Evolutionary conservation across 805 yeast species (phyloP).

Genomic region (Teunomyces tritomae): DNA sequence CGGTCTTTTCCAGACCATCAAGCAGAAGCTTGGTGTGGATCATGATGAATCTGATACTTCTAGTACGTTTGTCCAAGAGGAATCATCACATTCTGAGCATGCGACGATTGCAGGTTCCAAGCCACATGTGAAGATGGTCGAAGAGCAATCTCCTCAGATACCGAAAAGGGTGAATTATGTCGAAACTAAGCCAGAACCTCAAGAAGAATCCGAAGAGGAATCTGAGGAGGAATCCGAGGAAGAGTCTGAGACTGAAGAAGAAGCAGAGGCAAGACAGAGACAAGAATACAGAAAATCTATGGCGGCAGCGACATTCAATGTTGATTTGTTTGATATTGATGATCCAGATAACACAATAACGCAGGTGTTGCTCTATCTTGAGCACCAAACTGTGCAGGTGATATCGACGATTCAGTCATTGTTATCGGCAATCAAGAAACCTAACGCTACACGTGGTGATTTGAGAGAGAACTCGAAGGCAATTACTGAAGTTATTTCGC

Average conservation of each 20-base stretch:
- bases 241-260: slow-evolving; percentile 18
- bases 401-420: slow-evolving; percentile 85
- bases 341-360: slow-evolving; percentile 87
- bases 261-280: slow-evolving; percentile 37
- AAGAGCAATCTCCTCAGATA: slow-evolving; percentile 4
- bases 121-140: neutral
- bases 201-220: slow-evolving; percentile 18
- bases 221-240: slow-evolving; percentile 16
- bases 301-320: slow-evolving; percentile 60
- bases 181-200: slow-evolving; percentile 12
- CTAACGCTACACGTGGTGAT: slow-evolving; percentile 72
- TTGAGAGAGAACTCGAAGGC: slow-evolving; percentile 70
- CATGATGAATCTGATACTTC: slow-evolving; percentile 2
- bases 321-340: slow-evolving; percentile 74
- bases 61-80: neutral
- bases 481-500: slow-evolving; percentile 74
- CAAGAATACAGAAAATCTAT: slow-evolving; percentile 46
- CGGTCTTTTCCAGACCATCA: slow-evolving; percentile 35
- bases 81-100: neutral
- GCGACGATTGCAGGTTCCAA: neutral
- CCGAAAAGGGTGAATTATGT: slow-evolving; percentile 8
- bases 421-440: slow-evolving; percentile 71
- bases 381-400: slow-evolving; percentile 90
- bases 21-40: slow-evolving; percentile 15
- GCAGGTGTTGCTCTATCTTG: slow-evolving; percentile 79